Base-by-base conservation (phyloP, 208 protist species). In the Leishmania arabica region DNA sequence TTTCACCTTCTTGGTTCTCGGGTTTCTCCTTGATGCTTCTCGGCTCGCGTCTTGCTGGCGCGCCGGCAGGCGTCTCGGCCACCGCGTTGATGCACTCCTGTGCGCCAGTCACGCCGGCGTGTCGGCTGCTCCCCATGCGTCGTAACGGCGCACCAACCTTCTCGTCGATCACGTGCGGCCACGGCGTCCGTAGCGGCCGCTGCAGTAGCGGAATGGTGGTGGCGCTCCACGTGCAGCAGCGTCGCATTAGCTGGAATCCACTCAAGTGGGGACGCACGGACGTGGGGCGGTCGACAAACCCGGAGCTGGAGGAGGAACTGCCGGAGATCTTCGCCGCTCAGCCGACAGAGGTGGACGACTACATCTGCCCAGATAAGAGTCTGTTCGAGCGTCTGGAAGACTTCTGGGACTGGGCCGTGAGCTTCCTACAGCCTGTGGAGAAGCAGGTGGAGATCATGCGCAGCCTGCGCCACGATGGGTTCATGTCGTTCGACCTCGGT, bases 361-460 rank as follows among this genome's bases (percentile, higher is more conserved):
- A 95, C 84, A 97, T 97, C 68, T 89, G 91, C 0, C 94, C 94
- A 31, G 92, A 97, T 54, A 92, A 94, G 81, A 95, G 90, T 68
- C 77, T 89, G 5, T 97, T 97, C 85, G 94, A 97, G 82, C 85
- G 86, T 11, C 60, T 97, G 60, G 92, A 97, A 75, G 94, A 97
- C 79, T 93, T 95, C 72, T 97, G 94, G 92, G 94, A 97, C 81
- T 97, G 91, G 90, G 89, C 89, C 34, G 86, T 95, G 53, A 90
- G 90, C 74, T 97, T 97, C 77, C 79, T 97, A 77, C 89, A 93
- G 77, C 94, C 94, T 34, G 90, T 97, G 60, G 92, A 97, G 78
- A 97, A 97, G 76, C 94, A 97, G 85, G 75, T 95, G 74, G 91
- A 95, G 76, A 86, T 93, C 19, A 97, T 97, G 94, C 90, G 94